Conservation (phyloP, 306 rosid genomes). For the Alnus glutinosa region DNA sequence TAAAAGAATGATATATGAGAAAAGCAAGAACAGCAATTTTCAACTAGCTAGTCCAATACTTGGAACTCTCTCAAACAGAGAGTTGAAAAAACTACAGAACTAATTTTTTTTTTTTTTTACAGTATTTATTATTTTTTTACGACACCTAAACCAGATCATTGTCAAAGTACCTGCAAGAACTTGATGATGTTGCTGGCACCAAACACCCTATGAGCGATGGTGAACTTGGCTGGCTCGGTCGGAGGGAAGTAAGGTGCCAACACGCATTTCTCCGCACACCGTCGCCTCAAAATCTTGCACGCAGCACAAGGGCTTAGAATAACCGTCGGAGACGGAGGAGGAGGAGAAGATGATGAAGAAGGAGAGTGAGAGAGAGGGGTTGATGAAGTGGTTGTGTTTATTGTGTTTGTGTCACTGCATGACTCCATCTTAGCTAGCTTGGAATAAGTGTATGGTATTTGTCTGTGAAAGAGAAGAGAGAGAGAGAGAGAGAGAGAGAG, state of each 20-base stretch:
- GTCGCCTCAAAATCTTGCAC: constrained; percentile 74
- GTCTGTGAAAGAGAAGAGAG: constrained; percentile 1
- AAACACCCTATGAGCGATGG: constrained; percentile 86
- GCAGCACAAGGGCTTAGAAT: constrained; percentile 90
- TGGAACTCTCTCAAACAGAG: too few species aligned
- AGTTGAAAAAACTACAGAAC: too few species aligned
- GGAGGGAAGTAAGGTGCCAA: constrained; percentile 97
- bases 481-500: background rate
- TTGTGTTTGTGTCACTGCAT: constrained; percentile 34
- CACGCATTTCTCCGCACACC: constrained; percentile 86
- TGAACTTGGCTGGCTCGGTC: constrained; percentile 82
- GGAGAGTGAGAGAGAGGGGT: constrained; percentile 39
- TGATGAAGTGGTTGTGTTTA: constrained; percentile 32
- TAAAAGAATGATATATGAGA: background rate
- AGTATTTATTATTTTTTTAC: too few species aligned
- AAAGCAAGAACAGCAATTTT: background rate
- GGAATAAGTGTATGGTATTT: constrained; percentile 20
- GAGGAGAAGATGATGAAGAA: constrained; percentile 40
- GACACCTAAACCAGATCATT: too few species aligned
- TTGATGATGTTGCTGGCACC: constrained; percentile 98
- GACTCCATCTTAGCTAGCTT: constrained; percentile 38
- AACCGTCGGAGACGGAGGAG: constrained; percentile 34
- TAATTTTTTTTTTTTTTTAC: too few species aligned
- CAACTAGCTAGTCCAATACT: too few species aligned
- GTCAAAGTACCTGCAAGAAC: constrained; percentile 71